Base-by-base conservation (phyloP, 208 protist species). In the Leishmania martiniquensis region DNA sequence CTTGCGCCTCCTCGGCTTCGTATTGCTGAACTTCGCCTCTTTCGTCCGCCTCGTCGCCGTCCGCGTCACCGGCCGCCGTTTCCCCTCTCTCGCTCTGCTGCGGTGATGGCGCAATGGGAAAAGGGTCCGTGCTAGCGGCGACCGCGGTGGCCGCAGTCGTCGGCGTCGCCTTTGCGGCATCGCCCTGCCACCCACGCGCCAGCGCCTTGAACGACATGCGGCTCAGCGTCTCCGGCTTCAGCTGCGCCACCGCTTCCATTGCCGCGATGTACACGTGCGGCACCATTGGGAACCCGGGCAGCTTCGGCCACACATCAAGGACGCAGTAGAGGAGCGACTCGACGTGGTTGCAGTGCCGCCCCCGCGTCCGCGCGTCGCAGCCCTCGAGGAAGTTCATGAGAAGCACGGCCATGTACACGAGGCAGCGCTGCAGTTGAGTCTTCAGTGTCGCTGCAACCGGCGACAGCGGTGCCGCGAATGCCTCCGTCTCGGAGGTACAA, bases 291-390 rank as follows among this genome's bases (percentile, higher is more conserved):
- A 87, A 81, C 20, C 82, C 79, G 0, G 74, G 81, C 42, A 91
- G 68, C 20, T 20, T 44, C 2, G 84, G 87, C 87, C 82, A 84
- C 62, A 84, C 77, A 49, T 86, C 84, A 10, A 91, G 71, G 45
- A 88, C 47, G 68, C 86, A 86, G 75, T 75, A 85, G 22, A 91
- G 76, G 7, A 88, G 71, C 15, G 82, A 82, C 67, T 85, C 72
- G 6, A 82, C 68, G 39, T 79, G 54, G 75, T 55, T 47, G 57
- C 76, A 63, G 44, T 83, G 78, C 54, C 74, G 62, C 25, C 78
- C 62, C 2, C 76, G 65, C 49, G 62, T 81, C 39, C 80, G 76
- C 44, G 55, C 72, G 60, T 88, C 75, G 70, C 51, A 74, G 73
- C 67, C 55, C 63, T 80, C 77, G n/a, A 83, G 69, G 45, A 85